A percentile compares a stretch with the other conserved stretches of the same genome.
Evolutionary conservation across 805 yeast genomes (phyloP).

Genomic region (Pichia phayaonensis): DNA sequence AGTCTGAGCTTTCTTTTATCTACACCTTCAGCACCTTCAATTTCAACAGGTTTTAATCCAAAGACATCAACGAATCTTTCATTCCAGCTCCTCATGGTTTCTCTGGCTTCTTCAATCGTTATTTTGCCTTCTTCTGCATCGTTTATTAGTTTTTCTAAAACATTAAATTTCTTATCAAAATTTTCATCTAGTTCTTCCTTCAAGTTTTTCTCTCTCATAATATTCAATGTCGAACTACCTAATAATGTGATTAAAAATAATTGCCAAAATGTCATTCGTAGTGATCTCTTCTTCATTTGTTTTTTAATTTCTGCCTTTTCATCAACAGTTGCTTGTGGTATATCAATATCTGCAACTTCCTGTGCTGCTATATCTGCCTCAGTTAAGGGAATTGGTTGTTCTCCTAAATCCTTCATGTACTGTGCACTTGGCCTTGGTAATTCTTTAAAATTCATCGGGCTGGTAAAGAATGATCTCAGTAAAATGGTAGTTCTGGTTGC

Average conservation of each 20-base stretch:
- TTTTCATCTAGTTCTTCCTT: slow-evolving; percentile 35
- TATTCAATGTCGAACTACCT: slow-evolving; percentile 39
- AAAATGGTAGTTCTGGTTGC: too few relatives aligned
- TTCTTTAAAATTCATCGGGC: not conserved
- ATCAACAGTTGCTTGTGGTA: slow-evolving; percentile 13
- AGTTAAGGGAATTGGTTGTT: slow-evolving; percentile 22
- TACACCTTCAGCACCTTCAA: slow-evolving; percentile 16
- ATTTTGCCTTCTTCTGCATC: slow-evolving; percentile 18
- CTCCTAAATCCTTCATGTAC: slow-evolving; percentile 21
- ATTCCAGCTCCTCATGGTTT: slow-evolving; percentile 35
- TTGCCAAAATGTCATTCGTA: slow-evolving; percentile 28
- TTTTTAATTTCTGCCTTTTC: slow-evolving; percentile 19
- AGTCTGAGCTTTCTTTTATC: slow-evolving; percentile 9
- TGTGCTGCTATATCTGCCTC: slow-evolving; percentile 10
- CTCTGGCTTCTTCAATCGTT: slow-evolving; percentile 31
- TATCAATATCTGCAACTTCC: slow-evolving; percentile 11
- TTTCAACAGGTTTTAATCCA: slow-evolving; percentile 17
- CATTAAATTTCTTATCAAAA: slow-evolving; percentile 33
- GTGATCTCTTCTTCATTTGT: slow-evolving; percentile 22
- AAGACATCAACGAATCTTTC: slow-evolving; percentile 31
- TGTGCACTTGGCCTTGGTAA: slow-evolving; percentile 19
- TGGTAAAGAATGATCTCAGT: not conserved
- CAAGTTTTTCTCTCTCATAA: slow-evolving; percentile 37
- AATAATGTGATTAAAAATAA: slow-evolving; percentile 24
- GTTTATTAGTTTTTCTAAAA: slow-evolving; percentile 20